These are phyloP conservation scores for Aspergillus sp. DNA, from an alignment of 2,329 filamentous ascomycete genomes.

Conservation along the genomic window DNA sequence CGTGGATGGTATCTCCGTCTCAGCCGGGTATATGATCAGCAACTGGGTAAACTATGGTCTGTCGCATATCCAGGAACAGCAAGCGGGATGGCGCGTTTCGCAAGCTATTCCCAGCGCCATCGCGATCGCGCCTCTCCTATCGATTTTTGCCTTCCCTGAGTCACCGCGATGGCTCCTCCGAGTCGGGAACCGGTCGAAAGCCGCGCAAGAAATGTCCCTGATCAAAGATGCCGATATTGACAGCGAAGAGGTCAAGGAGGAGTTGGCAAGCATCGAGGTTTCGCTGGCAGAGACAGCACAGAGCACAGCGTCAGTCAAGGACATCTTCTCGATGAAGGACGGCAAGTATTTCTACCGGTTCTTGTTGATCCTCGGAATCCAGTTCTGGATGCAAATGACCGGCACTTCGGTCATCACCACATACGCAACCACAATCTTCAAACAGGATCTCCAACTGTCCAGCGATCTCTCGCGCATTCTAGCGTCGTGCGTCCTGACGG, in stretches of 20 bases:
- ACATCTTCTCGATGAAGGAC: constrained; percentile 48
- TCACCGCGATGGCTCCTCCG: constrained; percentile 23
- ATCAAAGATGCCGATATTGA: constrained; percentile 32
- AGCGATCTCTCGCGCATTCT: constrained; percentile 7
- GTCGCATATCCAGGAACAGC: constrained; percentile 13
- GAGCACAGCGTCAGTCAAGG: constrained; percentile 48
- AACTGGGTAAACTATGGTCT: constrained; percentile 20
- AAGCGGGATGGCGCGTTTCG: constrained; percentile 39
- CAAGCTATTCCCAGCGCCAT: constrained; percentile 44
- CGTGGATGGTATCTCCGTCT: constrained; percentile 41
- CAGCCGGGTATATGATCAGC: constrained; percentile 22
- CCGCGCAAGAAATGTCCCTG: constrained; percentile 38
- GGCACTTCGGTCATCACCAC: constrained; percentile 41
- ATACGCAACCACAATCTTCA: constrained; percentile 39
- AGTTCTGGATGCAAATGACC: constrained; percentile 38
- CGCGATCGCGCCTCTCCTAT: constrained; percentile 31
- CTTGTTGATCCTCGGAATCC: constrained; percentile 19
- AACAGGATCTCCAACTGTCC: constrained; percentile 12
- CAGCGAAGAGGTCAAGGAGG: neutral
- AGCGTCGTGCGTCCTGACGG: constrained; percentile 9
- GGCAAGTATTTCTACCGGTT: constrained; percentile 24
- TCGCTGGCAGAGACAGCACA: constrained; percentile 47
- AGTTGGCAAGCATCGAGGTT: constrained; percentile 4
- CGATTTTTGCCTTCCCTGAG: constrained; percentile 29
- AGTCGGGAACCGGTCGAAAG: constrained; percentile 33